phyloP scores from a whole-genome alignment of 2,329 filamentous ascomycete genomes.

The Epichloe gansuensis region DNA sequence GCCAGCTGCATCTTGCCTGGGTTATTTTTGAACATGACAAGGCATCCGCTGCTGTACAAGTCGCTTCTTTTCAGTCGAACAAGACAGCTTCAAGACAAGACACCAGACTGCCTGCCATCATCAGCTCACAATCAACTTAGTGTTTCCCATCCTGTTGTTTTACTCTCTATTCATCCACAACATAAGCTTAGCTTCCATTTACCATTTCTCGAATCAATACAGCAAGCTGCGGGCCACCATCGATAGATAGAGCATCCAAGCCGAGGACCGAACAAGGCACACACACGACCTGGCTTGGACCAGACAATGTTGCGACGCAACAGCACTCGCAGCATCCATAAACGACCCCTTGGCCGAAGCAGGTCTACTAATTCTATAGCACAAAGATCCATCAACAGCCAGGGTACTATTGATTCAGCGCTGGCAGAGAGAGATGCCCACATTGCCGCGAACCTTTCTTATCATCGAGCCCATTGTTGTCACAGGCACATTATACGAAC shows the following conservation, averaged over 20 bases:
- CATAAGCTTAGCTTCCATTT: constrained; percentile 1
- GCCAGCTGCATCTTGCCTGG: background rate
- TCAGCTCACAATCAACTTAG: background rate
- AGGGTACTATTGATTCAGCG: constrained; percentile 37
- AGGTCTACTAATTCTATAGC: constrained; percentile 39
- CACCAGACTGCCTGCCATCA: background rate
- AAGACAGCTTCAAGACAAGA: background rate
- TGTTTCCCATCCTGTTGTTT: background rate
- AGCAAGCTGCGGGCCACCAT: background rate
- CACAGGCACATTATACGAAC: background rate
- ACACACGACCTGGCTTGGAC: background rate
- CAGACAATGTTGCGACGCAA: constrained; percentile 37
- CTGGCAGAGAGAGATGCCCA: constrained; percentile 47
- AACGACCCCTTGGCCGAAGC: constrained; percentile 33
- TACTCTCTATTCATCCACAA: background rate
- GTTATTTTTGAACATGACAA: background rate
- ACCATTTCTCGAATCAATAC: constrained; percentile 1
- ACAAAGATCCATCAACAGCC: constrained; percentile 25
- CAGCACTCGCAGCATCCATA: constrained; percentile 29
- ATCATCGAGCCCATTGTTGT: constrained; percentile 37
- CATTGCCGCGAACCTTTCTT: constrained; percentile 50
- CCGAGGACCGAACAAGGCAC: background rate
- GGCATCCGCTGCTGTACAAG: background rate
- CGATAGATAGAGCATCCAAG: background rate
- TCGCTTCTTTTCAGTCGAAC: background rate